phyloP scores from a whole-genome alignment of 306 rosid species.

The Benincasa hispida region DNA sequence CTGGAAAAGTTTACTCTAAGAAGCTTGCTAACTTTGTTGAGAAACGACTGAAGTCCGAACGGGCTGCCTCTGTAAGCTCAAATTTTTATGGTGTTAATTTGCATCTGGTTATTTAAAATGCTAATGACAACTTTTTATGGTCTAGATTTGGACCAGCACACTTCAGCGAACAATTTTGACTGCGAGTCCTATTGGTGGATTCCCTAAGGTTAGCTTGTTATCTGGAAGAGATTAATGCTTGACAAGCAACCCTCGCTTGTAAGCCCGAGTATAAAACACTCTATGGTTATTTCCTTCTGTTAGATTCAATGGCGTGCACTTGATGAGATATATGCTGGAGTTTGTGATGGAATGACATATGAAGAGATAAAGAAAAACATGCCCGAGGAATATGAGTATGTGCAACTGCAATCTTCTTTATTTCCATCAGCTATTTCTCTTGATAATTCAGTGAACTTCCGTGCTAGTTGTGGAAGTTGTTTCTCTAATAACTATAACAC shows the following conservation, averaged over 20 bases:
- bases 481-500: background rate
- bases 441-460: background rate
- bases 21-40: constrained; percentile 81
- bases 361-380: constrained; percentile 93
- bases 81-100: background rate
- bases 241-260: background rate
- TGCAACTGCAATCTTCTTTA: background rate
- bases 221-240: background rate
- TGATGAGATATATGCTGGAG: constrained; percentile 89
- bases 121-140: background rate
- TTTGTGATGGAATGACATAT: constrained; percentile 92
- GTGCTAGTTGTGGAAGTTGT: background rate
- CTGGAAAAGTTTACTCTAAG: constrained; percentile 74
- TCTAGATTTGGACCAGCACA: constrained; percentile 97
- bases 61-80: constrained; percentile 93
- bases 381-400: constrained; percentile 95
- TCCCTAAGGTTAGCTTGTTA: constrained; percentile 71
- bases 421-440: too few species aligned
- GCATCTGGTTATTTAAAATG: background rate
- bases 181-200: constrained; percentile 74
- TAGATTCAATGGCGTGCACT: constrained; percentile 99
- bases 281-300: constrained; percentile 7
- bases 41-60: constrained; percentile 88
- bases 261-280: background rate
- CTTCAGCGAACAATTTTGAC: constrained; percentile 88